Evolutionary conservation across 192 early-diverging fungal species (phyloP).

Genomic region (Backusella mclennaniae): DNA sequence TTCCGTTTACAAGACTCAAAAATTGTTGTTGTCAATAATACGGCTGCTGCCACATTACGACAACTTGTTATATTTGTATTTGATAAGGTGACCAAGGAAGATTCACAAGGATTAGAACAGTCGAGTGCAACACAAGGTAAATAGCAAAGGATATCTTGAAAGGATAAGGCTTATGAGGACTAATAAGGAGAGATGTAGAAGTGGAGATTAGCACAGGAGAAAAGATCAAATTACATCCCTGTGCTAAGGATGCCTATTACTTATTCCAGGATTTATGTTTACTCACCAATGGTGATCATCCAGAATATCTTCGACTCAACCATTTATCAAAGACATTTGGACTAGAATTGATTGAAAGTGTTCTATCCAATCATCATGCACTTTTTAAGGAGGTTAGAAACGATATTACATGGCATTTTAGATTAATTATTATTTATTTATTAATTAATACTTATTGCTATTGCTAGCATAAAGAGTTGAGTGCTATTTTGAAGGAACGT

Average conservation of each 20-base stretch:
- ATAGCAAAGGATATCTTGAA: not conserved
- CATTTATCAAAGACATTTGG: conserved; percentile 72
- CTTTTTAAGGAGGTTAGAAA: conserved; percentile 68
- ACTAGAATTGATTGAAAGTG: conserved; percentile 90
- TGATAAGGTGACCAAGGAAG: conserved; percentile 76
- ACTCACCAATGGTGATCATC: conserved; percentile 65
- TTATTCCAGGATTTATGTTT: conserved; percentile 90
- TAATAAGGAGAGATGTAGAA: not conserved
- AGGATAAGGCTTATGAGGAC: not conserved
- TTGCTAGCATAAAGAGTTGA: conserved; percentile 68
- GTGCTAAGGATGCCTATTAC: conserved; percentile 81
- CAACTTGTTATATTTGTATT: conserved; percentile 84
- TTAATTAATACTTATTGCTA: not conserved
- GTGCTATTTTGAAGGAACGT: conserved; percentile 69
- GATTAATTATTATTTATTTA: not conserved
- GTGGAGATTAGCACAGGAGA: conserved; percentile 26
- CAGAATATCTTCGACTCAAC: conserved; percentile 56
- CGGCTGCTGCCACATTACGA: conserved; percentile 81
- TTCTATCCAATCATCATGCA: conserved; percentile 75
- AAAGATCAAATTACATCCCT: conserved; percentile 45
- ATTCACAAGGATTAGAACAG: conserved; percentile 34
- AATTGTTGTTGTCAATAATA: conserved; percentile 78
- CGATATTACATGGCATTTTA: not conserved
- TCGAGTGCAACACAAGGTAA: conserved; percentile 18
- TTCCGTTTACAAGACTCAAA: conserved; percentile 84